Base-by-base conservation (phyloP, 2,329 filamentous ascomycete genomes). In the Verticillium albo-atrum region DNA sequence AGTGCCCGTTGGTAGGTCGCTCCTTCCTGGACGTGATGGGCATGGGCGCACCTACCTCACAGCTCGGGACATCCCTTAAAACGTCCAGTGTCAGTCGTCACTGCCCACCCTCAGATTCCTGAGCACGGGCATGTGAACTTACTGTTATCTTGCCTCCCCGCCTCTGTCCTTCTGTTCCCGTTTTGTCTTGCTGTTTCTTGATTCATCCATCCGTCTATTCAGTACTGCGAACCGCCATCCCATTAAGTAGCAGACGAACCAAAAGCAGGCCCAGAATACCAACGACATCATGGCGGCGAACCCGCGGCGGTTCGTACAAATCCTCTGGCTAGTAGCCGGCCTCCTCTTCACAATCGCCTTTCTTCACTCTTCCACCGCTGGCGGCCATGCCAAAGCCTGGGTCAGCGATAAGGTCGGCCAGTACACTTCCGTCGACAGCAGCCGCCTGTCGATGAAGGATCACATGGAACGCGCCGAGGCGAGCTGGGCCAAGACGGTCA, bases 401-500 rank as follows among this genome's bases (percentile, higher is more conserved):
- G 60, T 66, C 12, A 55, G 59, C 59, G 60, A 55, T 56, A 62
- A 57, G 54, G 61, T 67, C 34, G 55, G 59, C 34, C 42, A 54
- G 25, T 53, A 65, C 25, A n/a, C 60, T 15, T 35, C 57, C 5
- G 27, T 30, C 27, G 54, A 26, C 30, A 50, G 57, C 26, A 47
- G 53, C 32, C 63, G 66, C 10, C 14, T 60, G 3, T 35, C 60
- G 3, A 59, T 66, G 56, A 54, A 51, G 34, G 63, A 67, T 30
- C 61, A 64, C 63, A 62, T 67, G 64, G 35, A 37, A 1, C 57
- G 32, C 35, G 60, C 65, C 34, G 66, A 67, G 56, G 61, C 64
- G 25, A 64, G 62, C 17, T 71, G 69, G 69, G 61, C 54, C 50
- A 71, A 71, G 61, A 70, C 67, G 1, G 68, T 71, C n/a, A 59